Conservation (phyloP, 2,329 filamentous ascomycete species). For the Bipolaris oryzae region DNA sequence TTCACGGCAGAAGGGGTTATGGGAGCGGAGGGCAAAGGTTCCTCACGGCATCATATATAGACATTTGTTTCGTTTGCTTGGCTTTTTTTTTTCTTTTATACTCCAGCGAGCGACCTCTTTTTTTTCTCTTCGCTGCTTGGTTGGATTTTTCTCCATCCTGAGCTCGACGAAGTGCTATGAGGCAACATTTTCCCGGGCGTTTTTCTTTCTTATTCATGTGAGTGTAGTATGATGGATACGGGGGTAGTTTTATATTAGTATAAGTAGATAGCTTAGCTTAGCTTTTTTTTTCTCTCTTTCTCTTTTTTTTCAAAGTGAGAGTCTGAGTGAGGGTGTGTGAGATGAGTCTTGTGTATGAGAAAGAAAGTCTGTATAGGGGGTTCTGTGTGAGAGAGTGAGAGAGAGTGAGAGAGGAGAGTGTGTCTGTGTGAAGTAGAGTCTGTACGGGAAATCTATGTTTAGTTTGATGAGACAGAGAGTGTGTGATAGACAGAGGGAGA, state of each 20-base stretch:
- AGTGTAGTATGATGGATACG: conserved; percentile 7
- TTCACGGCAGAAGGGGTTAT: conserved; percentile 21
- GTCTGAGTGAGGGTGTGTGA: not conserved
- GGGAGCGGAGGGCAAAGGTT: conserved; percentile 8
- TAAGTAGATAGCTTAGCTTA: conserved; percentile 37
- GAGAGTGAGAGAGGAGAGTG: not conserved
- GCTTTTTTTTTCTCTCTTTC: not conserved
- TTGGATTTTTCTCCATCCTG: not conserved
- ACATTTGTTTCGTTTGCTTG: conserved; percentile 26
- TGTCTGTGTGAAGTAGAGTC: not conserved
- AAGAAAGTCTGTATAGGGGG: not conserved
- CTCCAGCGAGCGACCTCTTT: conserved; percentile 1
- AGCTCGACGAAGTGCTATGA: not conserved
- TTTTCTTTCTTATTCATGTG: conserved; percentile 11
- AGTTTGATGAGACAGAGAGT: not conserved
- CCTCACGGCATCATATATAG: conserved; percentile 45
- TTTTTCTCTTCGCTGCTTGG: conserved; percentile 7
- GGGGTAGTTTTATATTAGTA: conserved; percentile 26
- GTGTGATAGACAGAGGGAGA: not conserved
- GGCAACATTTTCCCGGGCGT: not conserved
- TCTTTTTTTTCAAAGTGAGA: not conserved
- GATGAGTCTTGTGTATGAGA: too few relatives aligned
- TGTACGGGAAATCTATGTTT: not conserved
- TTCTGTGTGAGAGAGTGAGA: not conserved
- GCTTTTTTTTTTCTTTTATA: not conserved